These are phyloP conservation scores for Colletotrichum sp. DNA, from an alignment of 2,329 filamentous ascomycete species.

Conservation along the genomic window DNA sequence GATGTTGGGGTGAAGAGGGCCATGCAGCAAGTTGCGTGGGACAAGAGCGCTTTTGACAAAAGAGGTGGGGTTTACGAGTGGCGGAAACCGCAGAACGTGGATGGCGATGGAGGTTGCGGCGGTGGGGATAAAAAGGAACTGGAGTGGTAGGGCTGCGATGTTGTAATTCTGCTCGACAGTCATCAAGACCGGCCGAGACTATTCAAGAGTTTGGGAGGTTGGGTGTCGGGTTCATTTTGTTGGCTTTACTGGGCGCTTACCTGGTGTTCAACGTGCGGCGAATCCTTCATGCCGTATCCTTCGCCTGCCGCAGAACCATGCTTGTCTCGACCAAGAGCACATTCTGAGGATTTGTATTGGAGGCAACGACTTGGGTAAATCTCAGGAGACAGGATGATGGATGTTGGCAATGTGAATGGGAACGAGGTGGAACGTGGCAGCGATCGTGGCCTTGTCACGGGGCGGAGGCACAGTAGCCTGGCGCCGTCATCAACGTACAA, in stretches of 20 bases:
- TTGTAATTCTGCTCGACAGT: background rate
- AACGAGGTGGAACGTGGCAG: background rate
- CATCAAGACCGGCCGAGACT: background rate
- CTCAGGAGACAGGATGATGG: background rate
- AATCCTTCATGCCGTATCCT: background rate
- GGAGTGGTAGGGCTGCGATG: background rate
- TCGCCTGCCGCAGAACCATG: background rate
- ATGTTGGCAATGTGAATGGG: background rate
- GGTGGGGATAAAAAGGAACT: background rate
- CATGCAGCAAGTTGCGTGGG: conserved; percentile 49
- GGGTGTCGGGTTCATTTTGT: background rate
- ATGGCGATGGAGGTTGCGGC: background rate
- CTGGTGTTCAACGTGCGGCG: background rate
- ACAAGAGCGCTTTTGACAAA: conserved; percentile 45
- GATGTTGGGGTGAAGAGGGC: conserved; percentile 52
- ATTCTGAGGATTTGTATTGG: background rate
- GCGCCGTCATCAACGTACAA: background rate
- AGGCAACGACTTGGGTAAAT: background rate
- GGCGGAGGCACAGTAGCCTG: background rate
- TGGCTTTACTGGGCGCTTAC: background rate
- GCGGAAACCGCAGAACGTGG: conserved; percentile 29
- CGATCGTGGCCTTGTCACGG: background rate
- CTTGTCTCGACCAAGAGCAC: background rate
- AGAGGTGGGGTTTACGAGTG: conserved; percentile 57
- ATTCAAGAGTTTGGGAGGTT: background rate